Evolutionary conservation across 768 basidiomycete genomes (phyloP).

Genomic region (Holtermannia corniformis): DNA sequence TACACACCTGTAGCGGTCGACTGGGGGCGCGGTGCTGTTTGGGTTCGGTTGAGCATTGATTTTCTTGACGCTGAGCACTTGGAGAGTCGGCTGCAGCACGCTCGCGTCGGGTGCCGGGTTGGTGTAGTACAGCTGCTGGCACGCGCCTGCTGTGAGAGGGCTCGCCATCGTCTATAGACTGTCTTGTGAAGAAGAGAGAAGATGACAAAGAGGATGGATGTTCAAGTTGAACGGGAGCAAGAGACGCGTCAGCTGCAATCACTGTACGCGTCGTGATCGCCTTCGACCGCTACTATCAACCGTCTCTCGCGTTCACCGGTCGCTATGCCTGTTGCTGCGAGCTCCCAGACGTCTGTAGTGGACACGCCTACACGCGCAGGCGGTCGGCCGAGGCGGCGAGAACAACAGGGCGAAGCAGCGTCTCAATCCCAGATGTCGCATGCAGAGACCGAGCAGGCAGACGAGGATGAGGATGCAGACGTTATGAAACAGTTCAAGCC

Average conservation of each 20-base stretch:
- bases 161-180: constrained; percentile 18
- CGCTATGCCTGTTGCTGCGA: too few species aligned
- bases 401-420: too few species aligned
- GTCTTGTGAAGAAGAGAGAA: background rate
- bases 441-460: too few species aligned
- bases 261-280: too few species aligned
- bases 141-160: constrained; percentile 31
- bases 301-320: too few species aligned
- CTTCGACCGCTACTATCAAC: too few species aligned
- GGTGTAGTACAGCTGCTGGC: constrained; percentile 19
- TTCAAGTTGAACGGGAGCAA: constrained; percentile 3
- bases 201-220: constrained; percentile 1
- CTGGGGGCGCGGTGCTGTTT: background rate
- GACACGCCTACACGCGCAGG: too few species aligned
- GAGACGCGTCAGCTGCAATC: constrained; percentile 5
- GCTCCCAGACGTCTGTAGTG: too few species aligned
- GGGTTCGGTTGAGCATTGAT: constrained; percentile 46
- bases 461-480: too few species aligned
- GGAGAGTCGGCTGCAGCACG: constrained; percentile 49
- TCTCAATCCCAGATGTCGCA: too few species aligned
- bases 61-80: constrained; percentile 75
- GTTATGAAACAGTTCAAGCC: too few species aligned
- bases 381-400: too few species aligned
- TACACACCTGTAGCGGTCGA: background rate
- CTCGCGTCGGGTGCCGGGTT: constrained; percentile 20